phyloP scores from a whole-genome alignment of 148 eudicot genomes.

The Persicaria tinctoria region DNA sequence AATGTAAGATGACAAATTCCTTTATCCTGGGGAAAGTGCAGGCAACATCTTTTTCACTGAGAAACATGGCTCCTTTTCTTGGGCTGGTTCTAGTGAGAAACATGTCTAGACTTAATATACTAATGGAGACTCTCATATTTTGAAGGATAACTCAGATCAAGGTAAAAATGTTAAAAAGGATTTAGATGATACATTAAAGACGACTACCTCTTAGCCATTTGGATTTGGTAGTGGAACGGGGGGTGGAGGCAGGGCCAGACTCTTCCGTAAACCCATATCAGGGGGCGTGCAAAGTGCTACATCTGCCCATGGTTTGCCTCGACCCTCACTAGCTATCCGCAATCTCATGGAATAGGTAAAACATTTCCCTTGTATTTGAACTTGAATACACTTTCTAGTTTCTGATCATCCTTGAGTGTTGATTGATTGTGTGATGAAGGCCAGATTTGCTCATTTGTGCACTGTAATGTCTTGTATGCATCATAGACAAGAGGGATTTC shows the following conservation, averaged over 20 bases:
- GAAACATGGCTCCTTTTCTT: constrained; percentile 28
- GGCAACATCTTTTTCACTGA: no score
- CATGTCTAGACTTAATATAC: neutral
- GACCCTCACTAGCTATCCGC: constrained; percentile 92
- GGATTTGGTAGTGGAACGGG: constrained; percentile 28
- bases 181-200: constrained; percentile 19
- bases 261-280: constrained; percentile 94
- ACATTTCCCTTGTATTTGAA: neutral
- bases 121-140: constrained; percentile 47
- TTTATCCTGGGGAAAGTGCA: no score
- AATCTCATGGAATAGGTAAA: constrained; percentile 96
- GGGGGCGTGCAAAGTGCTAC: constrained; percentile 99
- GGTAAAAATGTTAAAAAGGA: constrained; percentile 24
- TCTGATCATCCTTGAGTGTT: neutral
- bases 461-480: constrained; percentile 98
- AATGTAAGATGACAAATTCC: no score
- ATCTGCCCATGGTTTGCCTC: constrained; percentile 91
- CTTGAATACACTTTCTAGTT: neutral
- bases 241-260: constrained; percentile 69
- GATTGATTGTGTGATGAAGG: constrained; percentile 35
- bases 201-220: constrained; percentile 21
- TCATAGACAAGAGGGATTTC: constrained; percentile 91
- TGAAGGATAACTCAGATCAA: constrained; percentile 51
- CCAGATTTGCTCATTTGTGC: constrained; percentile 94
- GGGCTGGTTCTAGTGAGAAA: constrained; percentile 21